Base-by-base conservation (phyloP, 495 filamentous ascomycete genomes). In the Amphirosellinia nigrospora region DNA sequence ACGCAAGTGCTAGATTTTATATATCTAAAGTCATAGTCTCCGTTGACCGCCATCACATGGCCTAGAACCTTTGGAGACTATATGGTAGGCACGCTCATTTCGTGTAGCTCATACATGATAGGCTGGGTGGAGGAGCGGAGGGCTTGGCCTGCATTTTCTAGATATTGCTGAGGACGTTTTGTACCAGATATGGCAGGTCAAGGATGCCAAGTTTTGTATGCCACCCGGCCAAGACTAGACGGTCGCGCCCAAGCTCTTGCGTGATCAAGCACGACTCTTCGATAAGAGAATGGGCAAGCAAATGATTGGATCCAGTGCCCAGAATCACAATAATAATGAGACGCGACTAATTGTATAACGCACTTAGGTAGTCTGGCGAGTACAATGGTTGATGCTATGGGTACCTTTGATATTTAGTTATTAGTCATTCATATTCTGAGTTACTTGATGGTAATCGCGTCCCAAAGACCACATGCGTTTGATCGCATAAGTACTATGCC, bases 91-190 rank as follows among this genome's bases (percentile, higher is more conserved):
- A 16, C 10, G 9, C 28, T 39, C 36, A 26, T n/a, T 32, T 45
- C 15, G 16, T 63, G 19, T 2, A 63, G 26, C 23, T 45, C n/a
- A 11, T 41, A 32, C 60, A 19, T 63, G 39, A 63, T 63, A 63
- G 60, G 60, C 39, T 6, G 1, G 8, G 30, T 45, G n/a, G 16
- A 23, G 7, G 13, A 45, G n/a, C 15, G 26, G 38, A 63, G 39
- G 4, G 60, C 60, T 63, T 63, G 60, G 60, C 60, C 16, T 63
- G 60, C 60, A 63, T 63, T 26, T 43, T 3, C 28, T 73, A 67
- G 21, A 77, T 72, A 48, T 75, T 78, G 38, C 67, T 74, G 72
- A 81, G 74, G n/a, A 80, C 52, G 41, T 77, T 76, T 28, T 58
- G 34, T 39, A 39, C 41, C 28, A 23, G 50, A 76, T 41, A 55